These are phyloP conservation scores for Claviceps sorghi DNA, from an alignment of 2,329 filamentous ascomycete genomes.

Conservation along the genomic window DNA sequence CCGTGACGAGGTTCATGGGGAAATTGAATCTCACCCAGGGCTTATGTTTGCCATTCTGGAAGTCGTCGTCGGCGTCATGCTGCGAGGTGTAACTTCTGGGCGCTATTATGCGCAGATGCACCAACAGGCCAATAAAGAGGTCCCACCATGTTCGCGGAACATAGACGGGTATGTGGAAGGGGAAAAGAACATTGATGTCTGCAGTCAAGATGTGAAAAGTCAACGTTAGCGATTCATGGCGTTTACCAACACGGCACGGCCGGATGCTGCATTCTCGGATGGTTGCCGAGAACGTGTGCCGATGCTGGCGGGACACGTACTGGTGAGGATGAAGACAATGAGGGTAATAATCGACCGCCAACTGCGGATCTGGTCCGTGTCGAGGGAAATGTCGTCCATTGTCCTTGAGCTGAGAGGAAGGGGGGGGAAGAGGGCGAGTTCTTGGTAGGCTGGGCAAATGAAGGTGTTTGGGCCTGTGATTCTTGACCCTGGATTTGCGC, in stretches of 20 bases:
- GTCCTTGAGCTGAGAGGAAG: background rate
- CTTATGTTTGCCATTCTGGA: conserved; percentile 16
- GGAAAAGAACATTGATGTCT: conserved; percentile 58
- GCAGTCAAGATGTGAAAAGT: background rate
- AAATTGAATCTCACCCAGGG: conserved; percentile 38
- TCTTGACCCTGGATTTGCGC: background rate
- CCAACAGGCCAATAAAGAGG: conserved; percentile 23
- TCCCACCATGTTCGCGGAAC: conserved; percentile 38
- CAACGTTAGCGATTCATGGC: background rate
- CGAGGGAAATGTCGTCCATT: conserved; percentile 6
- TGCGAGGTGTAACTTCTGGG: conserved; percentile 18
- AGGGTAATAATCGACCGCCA: conserved; percentile 60
- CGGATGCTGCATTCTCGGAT: background rate
- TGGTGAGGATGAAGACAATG: conserved; percentile 53
- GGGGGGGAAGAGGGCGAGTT: no score
- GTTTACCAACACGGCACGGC: background rate
- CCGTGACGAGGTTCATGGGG: conserved; percentile 57
- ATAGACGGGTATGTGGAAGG: conserved; percentile 49
- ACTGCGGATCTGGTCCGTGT: conserved; percentile 32
- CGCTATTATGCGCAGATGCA: conserved; percentile 35
- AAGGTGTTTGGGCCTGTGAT: background rate
- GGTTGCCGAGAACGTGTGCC: background rate
- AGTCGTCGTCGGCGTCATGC: conserved; percentile 11
- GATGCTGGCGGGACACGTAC: conserved; percentile 32
- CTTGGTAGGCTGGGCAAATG: no score